phyloP scores from a whole-genome alignment of 352 stramenopile species.

The Phytopythium cucurbitacearum region DNA sequence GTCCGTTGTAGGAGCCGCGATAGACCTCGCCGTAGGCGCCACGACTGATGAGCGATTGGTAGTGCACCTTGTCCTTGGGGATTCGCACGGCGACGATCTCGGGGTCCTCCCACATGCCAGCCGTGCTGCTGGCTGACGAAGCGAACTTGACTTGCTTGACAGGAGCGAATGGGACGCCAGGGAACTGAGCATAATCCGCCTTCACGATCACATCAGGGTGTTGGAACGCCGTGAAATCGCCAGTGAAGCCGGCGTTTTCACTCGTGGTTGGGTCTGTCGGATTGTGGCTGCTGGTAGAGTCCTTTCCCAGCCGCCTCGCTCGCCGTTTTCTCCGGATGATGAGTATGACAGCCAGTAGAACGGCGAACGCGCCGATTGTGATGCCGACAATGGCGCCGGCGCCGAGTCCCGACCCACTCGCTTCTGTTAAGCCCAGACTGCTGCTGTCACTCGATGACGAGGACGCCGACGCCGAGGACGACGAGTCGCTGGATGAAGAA shows the following conservation, averaged over 20 bases:
- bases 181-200: too few relatives aligned
- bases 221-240: too few relatives aligned
- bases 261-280: too few relatives aligned
- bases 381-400: neutral
- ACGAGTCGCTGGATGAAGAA: too few relatives aligned
- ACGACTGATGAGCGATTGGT: constrained; percentile 38
- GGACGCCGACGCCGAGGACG: neutral
- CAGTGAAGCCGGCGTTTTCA: too few relatives aligned
- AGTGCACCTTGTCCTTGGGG: constrained; percentile 36
- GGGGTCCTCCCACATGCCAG: constrained; percentile 34
- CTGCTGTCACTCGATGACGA: neutral
- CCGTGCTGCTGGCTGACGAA: neutral
- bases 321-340: too few relatives aligned
- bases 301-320: too few relatives aligned
- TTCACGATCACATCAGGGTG: too few relatives aligned
- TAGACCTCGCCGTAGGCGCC: constrained; percentile 54
- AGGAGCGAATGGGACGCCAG: too few relatives aligned
- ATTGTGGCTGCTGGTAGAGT: too few relatives aligned
- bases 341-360: neutral
- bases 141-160: neutral
- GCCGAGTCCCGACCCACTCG: too few relatives aligned
- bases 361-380: neutral
- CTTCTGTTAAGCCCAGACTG: too few relatives aligned
- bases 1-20: constrained; percentile 30
- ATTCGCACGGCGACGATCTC: constrained; percentile 33